Conservation (phyloP, 2,329 filamentous ascomycete species). For the Ophiocordyceps robertsii region DNA sequence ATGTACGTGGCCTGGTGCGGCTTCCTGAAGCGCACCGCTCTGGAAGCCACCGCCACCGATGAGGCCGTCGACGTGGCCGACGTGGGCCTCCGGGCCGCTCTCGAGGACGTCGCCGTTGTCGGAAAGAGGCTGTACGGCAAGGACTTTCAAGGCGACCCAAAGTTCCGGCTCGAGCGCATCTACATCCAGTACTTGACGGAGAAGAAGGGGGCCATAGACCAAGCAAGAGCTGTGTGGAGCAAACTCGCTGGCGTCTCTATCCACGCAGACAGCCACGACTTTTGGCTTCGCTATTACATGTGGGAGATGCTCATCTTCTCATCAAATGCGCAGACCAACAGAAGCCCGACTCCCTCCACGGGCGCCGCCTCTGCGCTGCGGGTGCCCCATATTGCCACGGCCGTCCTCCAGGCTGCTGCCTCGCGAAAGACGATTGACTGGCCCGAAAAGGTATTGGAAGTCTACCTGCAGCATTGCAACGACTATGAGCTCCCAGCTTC, state of each 20-base stretch:
- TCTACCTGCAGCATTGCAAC: conserved; percentile 71
- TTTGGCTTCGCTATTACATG: conserved; percentile 84
- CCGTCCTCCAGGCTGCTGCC: conserved; percentile 60
- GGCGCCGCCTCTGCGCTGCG: conserved; percentile 33
- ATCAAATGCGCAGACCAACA: conserved; percentile 28
- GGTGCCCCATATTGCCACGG: conserved; percentile 61
- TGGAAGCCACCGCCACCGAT: conserved; percentile 57
- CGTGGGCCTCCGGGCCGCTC: conserved; percentile 70
- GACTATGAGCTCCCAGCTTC: conserved; percentile 73
- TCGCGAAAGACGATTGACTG: conserved; percentile 52
- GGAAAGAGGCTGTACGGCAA: conserved; percentile 62
- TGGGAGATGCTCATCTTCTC: conserved; percentile 70
- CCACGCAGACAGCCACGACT: conserved; percentile 70
- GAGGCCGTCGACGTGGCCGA: conserved; percentile 85
- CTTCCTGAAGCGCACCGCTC: conserved; percentile 76
- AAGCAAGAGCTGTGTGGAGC: conserved; percentile 67
- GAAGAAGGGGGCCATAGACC: conserved; percentile 62
- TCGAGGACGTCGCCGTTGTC: conserved; percentile 75
- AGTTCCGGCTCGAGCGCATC: conserved; percentile 80
- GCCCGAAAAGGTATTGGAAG: conserved; percentile 62
- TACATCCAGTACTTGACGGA: conserved; percentile 86
- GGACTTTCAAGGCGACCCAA: conserved; percentile 71
- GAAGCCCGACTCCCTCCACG: conserved; percentile 37
- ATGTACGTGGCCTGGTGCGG: conserved; percentile 93
- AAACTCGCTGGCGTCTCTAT: conserved; percentile 50